Percentiles rank a stretch among this genome's conserved stretches.
phyloP scores from a whole-genome alignment of 768 basidiomycete genomes.

The Lactarius pseudohatsudake region DNA sequence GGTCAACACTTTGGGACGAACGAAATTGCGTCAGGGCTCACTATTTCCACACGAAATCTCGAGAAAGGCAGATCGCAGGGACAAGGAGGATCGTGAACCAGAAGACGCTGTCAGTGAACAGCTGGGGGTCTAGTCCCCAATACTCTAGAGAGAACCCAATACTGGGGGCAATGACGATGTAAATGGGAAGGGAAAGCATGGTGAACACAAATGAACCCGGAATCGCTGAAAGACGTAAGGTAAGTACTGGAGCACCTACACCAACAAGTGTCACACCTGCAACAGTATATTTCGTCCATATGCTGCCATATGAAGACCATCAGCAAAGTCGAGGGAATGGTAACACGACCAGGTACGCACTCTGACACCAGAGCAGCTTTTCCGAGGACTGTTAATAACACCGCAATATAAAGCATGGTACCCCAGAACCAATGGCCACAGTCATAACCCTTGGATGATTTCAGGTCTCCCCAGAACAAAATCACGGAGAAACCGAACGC shows the following conservation, averaged over 20 bases:
- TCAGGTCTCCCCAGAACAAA: conserved; percentile 91
- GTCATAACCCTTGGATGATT: conserved; percentile 75
- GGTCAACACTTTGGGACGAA: conserved; percentile 19
- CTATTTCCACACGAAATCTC: conserved; percentile 99
- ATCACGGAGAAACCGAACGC: conserved; percentile 86
- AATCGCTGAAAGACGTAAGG: conserved; percentile 58
- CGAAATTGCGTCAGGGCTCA: conserved; percentile 42
- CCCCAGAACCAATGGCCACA: conserved; percentile 99
- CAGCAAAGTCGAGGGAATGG: conserved; percentile 16
- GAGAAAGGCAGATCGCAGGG: conserved; percentile 77
- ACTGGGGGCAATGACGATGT: conserved; percentile 81
- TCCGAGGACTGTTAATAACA: conserved; percentile 91
- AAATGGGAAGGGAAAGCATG: conserved; percentile 93
- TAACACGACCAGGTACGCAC: conserved; percentile 48
- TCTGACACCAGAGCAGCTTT: conserved; percentile 98
- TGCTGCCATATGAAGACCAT: conserved; percentile 43
- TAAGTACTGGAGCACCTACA: conserved; percentile 5
- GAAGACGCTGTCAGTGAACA: conserved; percentile 88
- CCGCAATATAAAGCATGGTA: conserved; percentile 90
- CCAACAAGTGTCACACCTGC: conserved; percentile 52
- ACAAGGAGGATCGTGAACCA: conserved; percentile 86
- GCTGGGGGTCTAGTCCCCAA: conserved; percentile 78
- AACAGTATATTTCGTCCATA: conserved; percentile 99
- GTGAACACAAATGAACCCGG: conserved; percentile 96
- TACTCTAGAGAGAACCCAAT: conserved; percentile 92